These are phyloP conservation scores for Sambucus nigra DNA, from an alignment of 129 eudicot genomes.

Conservation along the genomic window DNA sequence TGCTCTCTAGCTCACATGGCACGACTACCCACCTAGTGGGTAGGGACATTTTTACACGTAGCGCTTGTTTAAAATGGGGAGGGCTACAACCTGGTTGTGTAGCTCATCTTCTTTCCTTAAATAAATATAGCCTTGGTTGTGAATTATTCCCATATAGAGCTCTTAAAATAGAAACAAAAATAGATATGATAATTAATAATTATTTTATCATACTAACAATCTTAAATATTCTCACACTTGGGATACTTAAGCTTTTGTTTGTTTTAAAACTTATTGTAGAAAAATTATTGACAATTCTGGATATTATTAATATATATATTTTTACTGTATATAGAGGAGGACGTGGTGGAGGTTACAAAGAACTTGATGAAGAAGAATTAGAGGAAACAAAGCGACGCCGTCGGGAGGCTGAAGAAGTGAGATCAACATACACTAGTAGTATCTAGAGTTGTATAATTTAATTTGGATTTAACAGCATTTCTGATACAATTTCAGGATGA, in stretches of 20 bases:
- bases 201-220: too few relatives aligned
- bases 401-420: constrained; percentile 91
- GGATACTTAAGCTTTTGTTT: neutral
- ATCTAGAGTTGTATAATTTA: neutral
- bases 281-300: neutral
- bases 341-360: constrained; percentile 98
- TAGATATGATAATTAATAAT: too few relatives aligned
- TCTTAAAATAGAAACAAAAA: too few relatives aligned
- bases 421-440: constrained; percentile 12
- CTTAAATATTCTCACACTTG: too few relatives aligned
- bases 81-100: too few relatives aligned
- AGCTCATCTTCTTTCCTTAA: too few relatives aligned
- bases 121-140: too few relatives aligned
- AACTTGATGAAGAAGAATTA: constrained; percentile 92
- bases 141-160: too few relatives aligned
- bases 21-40: too few relatives aligned
- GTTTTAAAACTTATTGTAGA: neutral
- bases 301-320: neutral
- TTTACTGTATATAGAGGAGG: constrained; percentile 59
- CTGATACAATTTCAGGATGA: constrained; percentile 61
- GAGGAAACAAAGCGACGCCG: constrained; percentile 91
- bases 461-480: neutral
- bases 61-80: too few relatives aligned
- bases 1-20: too few relatives aligned
- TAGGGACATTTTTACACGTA: too few relatives aligned